A percentile compares a stretch with the other conserved stretches of the same genome.
Conservation (phyloP, 2,329 filamentous ascomycete species). For the Colletotrichum costaricense region DNA sequence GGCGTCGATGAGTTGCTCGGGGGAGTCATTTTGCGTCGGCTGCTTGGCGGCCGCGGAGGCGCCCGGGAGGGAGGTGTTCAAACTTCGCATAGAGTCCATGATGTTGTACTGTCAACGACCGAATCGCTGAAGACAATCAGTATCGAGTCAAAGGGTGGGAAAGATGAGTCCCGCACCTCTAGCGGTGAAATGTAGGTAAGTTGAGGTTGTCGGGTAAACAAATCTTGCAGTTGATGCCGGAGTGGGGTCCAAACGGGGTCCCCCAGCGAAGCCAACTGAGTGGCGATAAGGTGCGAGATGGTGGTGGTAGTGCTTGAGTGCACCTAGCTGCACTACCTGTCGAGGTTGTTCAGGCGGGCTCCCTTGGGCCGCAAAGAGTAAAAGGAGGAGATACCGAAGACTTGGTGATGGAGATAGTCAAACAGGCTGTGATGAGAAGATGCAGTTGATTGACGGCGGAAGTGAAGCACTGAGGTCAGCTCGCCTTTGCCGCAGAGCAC, state of each 20-base stretch:
- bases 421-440: slow-evolving; percentile 10
- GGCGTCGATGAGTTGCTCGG: slow-evolving; percentile 81
- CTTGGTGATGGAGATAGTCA: slow-evolving; percentile 4
- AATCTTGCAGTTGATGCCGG: slow-evolving; percentile 27
- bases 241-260: slow-evolving; percentile 29
- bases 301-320: background rate
- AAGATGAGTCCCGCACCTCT: slow-evolving; percentile 30
- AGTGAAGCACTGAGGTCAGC: background rate
- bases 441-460: slow-evolving; percentile 9
- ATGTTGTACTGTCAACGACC: slow-evolving; percentile 9
- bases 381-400: background rate
- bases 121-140: slow-evolving; percentile 14
- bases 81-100: slow-evolving; percentile 48
- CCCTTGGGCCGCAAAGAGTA: background rate
- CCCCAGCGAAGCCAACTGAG: slow-evolving; percentile 9
- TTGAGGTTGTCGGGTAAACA: slow-evolving; percentile 29
- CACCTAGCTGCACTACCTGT: background rate
- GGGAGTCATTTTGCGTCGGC: slow-evolving; percentile 50
- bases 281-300: slow-evolving; percentile 21
- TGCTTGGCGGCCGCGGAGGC: slow-evolving; percentile 38
- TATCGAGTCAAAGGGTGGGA: background rate
- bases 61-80: slow-evolving; percentile 39
- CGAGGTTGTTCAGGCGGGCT: background rate
- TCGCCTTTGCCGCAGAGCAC: slow-evolving; percentile 23
- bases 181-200: slow-evolving; percentile 22